phyloP scores from a whole-genome alignment of 257 asterid genomes.

The Fraxinus pennsylvanica region DNA sequence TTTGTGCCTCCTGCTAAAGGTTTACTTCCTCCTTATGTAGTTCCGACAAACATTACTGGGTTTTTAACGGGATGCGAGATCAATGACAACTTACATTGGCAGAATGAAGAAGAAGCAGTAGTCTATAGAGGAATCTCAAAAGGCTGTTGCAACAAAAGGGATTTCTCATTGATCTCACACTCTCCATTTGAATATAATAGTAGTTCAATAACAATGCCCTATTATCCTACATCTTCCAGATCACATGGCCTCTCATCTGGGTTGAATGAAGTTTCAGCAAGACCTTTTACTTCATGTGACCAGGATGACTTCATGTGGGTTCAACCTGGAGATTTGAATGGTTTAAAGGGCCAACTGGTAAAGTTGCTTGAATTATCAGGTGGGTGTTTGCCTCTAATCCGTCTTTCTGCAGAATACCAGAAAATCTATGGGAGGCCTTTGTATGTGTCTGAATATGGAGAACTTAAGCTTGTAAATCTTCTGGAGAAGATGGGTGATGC shows the following conservation, averaged over 20 bases:
- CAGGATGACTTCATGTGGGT: slow-evolving; percentile 63
- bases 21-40: slow-evolving; percentile 35
- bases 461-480: slow-evolving; percentile 64
- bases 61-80: slow-evolving; percentile 43
- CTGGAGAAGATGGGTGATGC: slow-evolving; percentile 73
- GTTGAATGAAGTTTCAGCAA: slow-evolving; percentile 44
- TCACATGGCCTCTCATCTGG: slow-evolving; percentile 44
- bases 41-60: slow-evolving; percentile 40
- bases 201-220: slow-evolving; percentile 38
- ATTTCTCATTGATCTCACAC: slow-evolving; percentile 51
- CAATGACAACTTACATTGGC: slow-evolving; percentile 44
- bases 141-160: slow-evolving; percentile 39
- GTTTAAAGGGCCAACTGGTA: slow-evolving; percentile 75
- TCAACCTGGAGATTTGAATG: slow-evolving; percentile 84
- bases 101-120: slow-evolving; percentile 77
- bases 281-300: slow-evolving; percentile 30
- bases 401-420: slow-evolving; percentile 71
- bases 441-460: slow-evolving; percentile 71
- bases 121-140: slow-evolving; percentile 64
- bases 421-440: slow-evolving; percentile 77
- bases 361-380: slow-evolving; percentile 70
- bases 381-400: slow-evolving; percentile 66
- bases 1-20: slow-evolving; percentile 61
- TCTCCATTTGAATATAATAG: slow-evolving; percentile 48
- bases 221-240: slow-evolving; percentile 39